phyloP scores from a whole-genome alignment of 371 early-diverging fungal genomes.

The Haplosporangium sp. region DNA sequence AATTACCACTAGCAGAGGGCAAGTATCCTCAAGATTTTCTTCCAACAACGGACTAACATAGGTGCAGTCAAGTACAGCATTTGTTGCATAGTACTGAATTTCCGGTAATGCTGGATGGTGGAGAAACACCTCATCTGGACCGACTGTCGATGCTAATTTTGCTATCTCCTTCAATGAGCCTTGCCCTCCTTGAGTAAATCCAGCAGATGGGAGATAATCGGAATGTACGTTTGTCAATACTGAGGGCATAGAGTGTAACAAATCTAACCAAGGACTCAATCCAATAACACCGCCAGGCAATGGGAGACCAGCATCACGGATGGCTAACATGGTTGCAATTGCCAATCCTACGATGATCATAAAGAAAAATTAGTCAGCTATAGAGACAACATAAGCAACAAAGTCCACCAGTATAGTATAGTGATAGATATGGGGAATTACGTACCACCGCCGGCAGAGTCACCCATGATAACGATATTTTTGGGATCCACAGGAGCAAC shows the following conservation, averaged over 20 bases:
- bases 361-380: background rate
- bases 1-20: slow-evolving; percentile 61
- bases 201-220: slow-evolving; percentile 72
- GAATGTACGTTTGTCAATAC: slow-evolving; percentile 65
- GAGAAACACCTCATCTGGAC: slow-evolving; percentile 49
- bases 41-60: slow-evolving; percentile 67
- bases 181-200: slow-evolving; percentile 58
- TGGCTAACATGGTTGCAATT: slow-evolving; percentile 61
- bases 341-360: slow-evolving; percentile 39
- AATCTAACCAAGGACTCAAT: slow-evolving; percentile 60
- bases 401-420: too few species aligned
- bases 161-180: slow-evolving; percentile 57
- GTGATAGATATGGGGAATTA: background rate
- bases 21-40: slow-evolving; percentile 58
- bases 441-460: slow-evolving; percentile 82
- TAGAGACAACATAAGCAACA: too few species aligned
- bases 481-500: slow-evolving; percentile 63
- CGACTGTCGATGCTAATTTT: slow-evolving; percentile 29
- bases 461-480: slow-evolving; percentile 83
- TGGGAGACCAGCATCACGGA: slow-evolving; percentile 66
- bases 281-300: slow-evolving; percentile 63
- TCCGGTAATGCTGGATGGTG: slow-evolving; percentile 50
- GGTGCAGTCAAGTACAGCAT: slow-evolving; percentile 59
- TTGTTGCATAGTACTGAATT: slow-evolving; percentile 69
- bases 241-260: slow-evolving; percentile 76